Base-by-base conservation (phyloP, 345 rosid species). In the Citrus medica region DNA sequence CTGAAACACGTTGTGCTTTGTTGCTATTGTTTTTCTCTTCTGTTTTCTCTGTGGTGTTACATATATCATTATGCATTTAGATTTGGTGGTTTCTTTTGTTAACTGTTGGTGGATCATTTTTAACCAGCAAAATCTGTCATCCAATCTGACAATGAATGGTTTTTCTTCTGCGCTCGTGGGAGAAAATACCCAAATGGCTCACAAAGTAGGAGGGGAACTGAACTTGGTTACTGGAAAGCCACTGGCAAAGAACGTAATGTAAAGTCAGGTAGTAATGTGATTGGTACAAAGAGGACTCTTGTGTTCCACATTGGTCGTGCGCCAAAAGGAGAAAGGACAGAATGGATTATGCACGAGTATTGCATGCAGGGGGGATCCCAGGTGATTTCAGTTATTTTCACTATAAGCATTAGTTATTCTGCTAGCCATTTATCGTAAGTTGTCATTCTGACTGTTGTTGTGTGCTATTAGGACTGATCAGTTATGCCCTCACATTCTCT, bases 291-390 rank as follows among this genome's bases (percentile, higher is more conserved):
- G 83, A 92, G 99, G 85, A 93, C 99, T 46, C 96, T 95, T 0
- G 96, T 95, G 21, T 93, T 95, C 82, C 99, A 95, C 76, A 51
- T 77, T 0, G 98, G 99, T 65, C 97, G 99, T 48, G 99, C 96
- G 1, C 97, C 99, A 1, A 91, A 86, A 32, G 98, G 97, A 8
- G 94, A 95, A 71, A 87, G 98, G 84, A 95, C 99, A 0, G 99
- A 93, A 73, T 93, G 99, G 98, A 95, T 92, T 65, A 90, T 95
- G 94, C 97, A 95, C 35, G 98, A 95, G 77, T 95, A 86, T 75
- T 91, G 94, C 76, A 83, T 89, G 89, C 67, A 78, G 2, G 94
- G 90, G 12, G 83, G 80, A 22, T 65, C 92, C 28, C 94, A 93
- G 94, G 98, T 94, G 9, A 72, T 40, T 12, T 75, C 46, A 17